Conservation (phyloP, 1,284 basidiomycete species). For the Boletus semigastroideus region DNA sequence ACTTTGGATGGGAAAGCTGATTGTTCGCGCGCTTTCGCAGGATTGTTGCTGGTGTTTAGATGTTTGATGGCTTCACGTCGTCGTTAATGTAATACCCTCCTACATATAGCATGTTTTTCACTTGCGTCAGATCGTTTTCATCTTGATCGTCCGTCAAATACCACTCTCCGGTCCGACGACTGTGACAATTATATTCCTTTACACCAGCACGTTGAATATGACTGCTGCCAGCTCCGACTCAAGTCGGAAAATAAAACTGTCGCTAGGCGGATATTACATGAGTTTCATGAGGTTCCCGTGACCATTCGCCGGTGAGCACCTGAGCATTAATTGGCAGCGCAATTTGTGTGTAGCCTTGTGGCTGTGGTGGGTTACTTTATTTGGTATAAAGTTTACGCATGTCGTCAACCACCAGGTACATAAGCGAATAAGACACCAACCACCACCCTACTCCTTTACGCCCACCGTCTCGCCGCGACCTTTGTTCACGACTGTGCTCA, state of each 20-base stretch:
- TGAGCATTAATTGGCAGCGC: too few species aligned
- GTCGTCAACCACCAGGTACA: slow-evolving; percentile 24
- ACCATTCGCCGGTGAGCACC: too few species aligned
- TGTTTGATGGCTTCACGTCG: slow-evolving; percentile 9
- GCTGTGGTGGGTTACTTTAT: not conserved
- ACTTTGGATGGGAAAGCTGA: slow-evolving; percentile 8
- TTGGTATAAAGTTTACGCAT: slow-evolving; percentile 15
- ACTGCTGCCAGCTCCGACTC: too few species aligned
- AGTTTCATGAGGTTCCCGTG: too few species aligned
- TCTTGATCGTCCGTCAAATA: not conserved
- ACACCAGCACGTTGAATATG: too few species aligned
- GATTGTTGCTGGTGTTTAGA: slow-evolving; percentile 36
- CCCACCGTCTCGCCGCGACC: slow-evolving; percentile 3
- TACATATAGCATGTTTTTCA: slow-evolving; percentile 20
- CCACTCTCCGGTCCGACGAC: too few species aligned
- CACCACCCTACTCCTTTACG: slow-evolving; percentile 21
- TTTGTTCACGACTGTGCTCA: slow-evolving; percentile 11
- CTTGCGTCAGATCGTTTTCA: slow-evolving; percentile 16
- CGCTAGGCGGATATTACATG: too few species aligned
- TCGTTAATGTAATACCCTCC: slow-evolving; percentile 32
- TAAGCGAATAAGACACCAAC: slow-evolving; percentile 20
- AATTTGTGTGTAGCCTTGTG: too few species aligned
- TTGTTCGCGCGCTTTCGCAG: slow-evolving; percentile 6
- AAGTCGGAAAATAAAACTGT: too few species aligned
- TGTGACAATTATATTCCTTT: too few species aligned